phyloP scores from a whole-genome alignment of 192 early-diverging fungal species.

The Backusella luteola region DNA sequence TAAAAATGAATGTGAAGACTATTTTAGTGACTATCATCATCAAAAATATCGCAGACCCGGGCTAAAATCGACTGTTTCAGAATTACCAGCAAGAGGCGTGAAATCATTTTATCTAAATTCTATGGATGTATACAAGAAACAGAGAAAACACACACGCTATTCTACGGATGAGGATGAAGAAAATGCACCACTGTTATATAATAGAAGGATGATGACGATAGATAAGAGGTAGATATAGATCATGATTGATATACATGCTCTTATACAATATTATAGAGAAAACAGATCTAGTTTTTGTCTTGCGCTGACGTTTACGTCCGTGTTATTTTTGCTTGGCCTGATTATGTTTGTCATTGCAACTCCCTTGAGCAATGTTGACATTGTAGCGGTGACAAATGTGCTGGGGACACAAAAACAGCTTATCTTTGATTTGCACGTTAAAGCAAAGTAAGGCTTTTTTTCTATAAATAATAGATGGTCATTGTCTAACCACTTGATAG shows the following conservation, averaged over 20 bases:
- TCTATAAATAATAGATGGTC: too few species aligned
- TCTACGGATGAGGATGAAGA: slow-evolving; percentile 10
- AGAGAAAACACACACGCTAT: not conserved
- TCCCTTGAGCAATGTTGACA: not conserved
- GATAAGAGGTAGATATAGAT: not conserved
- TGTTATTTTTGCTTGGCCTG: not conserved
- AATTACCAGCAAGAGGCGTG: slow-evolving; percentile 8
- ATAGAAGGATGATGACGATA: not conserved
- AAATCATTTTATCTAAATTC: slow-evolving; percentile 9
- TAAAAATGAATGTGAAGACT: not conserved
- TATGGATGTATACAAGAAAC: not conserved
- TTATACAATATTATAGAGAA: not conserved
- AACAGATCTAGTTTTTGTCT: not conserved
- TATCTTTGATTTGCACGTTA: slow-evolving; percentile 9
- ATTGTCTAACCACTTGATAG: not conserved
- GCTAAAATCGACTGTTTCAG: slow-evolving; percentile 7
- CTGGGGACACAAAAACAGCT: slow-evolving; percentile 15
- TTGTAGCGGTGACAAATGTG: not conserved
- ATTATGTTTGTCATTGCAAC: not conserved
- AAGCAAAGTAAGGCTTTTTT: slow-evolving; percentile 2
- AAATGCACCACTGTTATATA: not conserved
- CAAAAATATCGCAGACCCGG: slow-evolving; percentile 14
- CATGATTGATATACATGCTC: not conserved
- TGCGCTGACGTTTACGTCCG: not conserved
- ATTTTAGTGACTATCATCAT: slow-evolving; percentile 5